These are phyloP conservation scores for Gaertneriomyces semiglobifer DNA, from an alignment of 192 early-diverging fungal genomes.

Conservation along the genomic window DNA sequence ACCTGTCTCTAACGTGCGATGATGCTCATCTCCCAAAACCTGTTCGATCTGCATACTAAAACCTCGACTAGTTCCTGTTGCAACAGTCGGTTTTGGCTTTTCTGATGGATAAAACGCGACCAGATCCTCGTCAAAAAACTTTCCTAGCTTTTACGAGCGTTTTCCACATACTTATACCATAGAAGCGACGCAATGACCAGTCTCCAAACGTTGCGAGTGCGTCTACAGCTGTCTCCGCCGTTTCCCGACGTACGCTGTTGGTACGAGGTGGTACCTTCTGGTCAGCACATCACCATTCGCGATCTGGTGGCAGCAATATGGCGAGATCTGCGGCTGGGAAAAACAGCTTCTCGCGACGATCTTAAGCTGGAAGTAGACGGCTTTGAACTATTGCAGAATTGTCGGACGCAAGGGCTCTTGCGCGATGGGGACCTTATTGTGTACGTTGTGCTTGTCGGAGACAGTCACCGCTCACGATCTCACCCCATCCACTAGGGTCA, in stretches of 20 bases:
- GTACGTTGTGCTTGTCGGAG: background rate
- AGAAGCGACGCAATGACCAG: too few relatives aligned
- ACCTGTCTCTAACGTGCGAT: constrained; percentile 22
- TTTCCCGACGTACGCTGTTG: background rate
- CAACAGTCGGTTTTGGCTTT: too few relatives aligned
- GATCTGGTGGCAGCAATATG: background rate
- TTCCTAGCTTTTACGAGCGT: too few relatives aligned
- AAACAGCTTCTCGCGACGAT: background rate
- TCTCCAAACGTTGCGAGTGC: background rate
- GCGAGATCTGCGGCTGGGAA: background rate
- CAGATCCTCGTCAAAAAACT: too few relatives aligned
- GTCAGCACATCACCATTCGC: constrained; percentile 1
- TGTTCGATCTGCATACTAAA: constrained; percentile 8
- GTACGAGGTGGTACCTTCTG: background rate
- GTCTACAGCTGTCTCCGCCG: background rate
- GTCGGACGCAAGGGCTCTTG: constrained; percentile 6
- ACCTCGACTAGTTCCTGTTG: too few relatives aligned
- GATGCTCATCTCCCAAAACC: constrained; percentile 20
- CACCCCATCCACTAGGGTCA: background rate
- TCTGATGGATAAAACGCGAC: too few relatives aligned
- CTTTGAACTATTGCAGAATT: constrained; percentile 1
- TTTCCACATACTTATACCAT: too few relatives aligned
- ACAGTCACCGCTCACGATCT: too few relatives aligned
- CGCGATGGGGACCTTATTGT: constrained; percentile 25
- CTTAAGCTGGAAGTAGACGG: constrained; percentile 25